Evolutionary conservation across 495 filamentous ascomycete species (phyloP), one percentile per base, ranked within the genome.

Genomic region (Neurospora sp.): DNA sequence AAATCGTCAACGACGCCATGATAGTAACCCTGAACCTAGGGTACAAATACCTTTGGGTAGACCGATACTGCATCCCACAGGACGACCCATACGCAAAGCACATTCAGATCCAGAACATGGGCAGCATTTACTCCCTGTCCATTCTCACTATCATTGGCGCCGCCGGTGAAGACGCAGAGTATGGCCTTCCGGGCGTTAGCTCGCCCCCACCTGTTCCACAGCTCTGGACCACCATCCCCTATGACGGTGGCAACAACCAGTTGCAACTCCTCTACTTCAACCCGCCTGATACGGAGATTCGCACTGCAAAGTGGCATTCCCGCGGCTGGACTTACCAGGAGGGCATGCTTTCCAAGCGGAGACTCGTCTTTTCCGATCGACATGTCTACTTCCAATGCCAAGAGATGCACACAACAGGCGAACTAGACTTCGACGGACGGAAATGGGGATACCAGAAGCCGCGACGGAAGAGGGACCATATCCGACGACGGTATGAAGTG

Each of bases 271-370:
- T 49, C n/a, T 49, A 49, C 46, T 49, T 49, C n/a, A 20, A 49
- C 46, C 46, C 46, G 10, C 46, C 46, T 2, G n/a, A 49, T 8
- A 49, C n/a, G 31, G 44, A 71, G 35, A 76, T 84, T 62, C 4
- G 14, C 6, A 54, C 60, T 0, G 79, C 78, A 0, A 77, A 72
- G n/a, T 84, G 82, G 84, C 18, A 39, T 3, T 79, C 75, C 5
- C 71, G 84, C 31, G 84, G 79, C 12, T 85, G 84, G 84, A 85
- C 83, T 0, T 85, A 77, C 72, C 84, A 85, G 71, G 84, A 85
- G 73, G 80, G 70, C 8, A 10, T 82, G 0, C 73, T 85, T 16
- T 79, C 83, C 5, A 72, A 70, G 23, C 76, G 83, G 0, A 2
- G 71, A 20, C 27, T 75, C 20, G 69, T 75, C 44, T 75, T 75